A percentile compares a stretch with the other conserved stretches of the same genome.
These are phyloP conservation scores for Endocalyx cinctus DNA, from an alignment of 2,329 filamentous ascomycete genomes.

Conservation along the genomic window DNA sequence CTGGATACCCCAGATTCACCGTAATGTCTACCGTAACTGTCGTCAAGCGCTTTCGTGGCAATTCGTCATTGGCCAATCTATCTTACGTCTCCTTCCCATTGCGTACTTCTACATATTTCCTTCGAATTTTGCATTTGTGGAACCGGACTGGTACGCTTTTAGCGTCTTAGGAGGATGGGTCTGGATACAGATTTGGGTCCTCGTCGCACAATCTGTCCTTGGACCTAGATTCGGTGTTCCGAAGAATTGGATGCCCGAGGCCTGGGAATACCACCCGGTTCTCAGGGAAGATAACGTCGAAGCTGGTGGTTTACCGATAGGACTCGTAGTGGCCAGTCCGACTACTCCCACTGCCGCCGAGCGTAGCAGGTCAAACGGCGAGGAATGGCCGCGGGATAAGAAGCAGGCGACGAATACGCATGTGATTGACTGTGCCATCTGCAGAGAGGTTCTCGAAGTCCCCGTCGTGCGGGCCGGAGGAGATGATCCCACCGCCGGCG, in stretches of 20 bases:
- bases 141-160: constrained; percentile 63
- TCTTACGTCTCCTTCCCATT: constrained; percentile 73
- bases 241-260: constrained; percentile 61
- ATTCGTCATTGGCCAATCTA: constrained; percentile 80
- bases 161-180: constrained; percentile 68
- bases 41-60: constrained; percentile 87
- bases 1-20: constrained; percentile 87
- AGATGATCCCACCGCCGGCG: constrained; percentile 43
- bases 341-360: constrained; percentile 27
- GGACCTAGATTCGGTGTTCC: constrained; percentile 85
- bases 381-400: constrained; percentile 14
- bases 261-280: constrained; percentile 93
- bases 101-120: constrained; percentile 77
- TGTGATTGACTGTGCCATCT: constrained; percentile 87
- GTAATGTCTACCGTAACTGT: constrained; percentile 87
- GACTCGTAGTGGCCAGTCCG: constrained; percentile 48
- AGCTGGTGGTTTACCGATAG: constrained; percentile 75
- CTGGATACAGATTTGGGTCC: constrained; percentile 75
- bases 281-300: constrained; percentile 78
- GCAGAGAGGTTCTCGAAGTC: constrained; percentile 85
- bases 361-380: constrained; percentile 24
- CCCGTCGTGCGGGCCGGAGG: constrained; percentile 65
- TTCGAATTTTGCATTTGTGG: constrained; percentile 77
- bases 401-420: constrained; percentile 15
- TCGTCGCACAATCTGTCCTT: constrained; percentile 79